phyloP scores from a whole-genome alignment of 306 rosid genomes.

The Pyrus bretschneideri region DNA sequence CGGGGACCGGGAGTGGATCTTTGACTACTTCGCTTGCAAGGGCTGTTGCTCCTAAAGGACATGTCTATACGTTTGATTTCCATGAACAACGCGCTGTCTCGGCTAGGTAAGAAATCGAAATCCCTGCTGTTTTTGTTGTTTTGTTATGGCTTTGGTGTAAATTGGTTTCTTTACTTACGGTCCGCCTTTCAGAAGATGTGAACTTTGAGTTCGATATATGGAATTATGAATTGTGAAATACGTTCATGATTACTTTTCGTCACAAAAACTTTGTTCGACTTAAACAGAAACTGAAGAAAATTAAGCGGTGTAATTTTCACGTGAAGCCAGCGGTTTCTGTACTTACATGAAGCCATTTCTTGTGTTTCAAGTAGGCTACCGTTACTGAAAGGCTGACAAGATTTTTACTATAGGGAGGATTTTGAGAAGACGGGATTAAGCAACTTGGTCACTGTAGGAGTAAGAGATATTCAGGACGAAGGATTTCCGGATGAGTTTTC shows the following conservation, averaged over 20 bases:
- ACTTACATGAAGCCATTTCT: background rate
- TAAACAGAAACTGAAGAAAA: background rate
- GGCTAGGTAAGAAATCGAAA: slow-evolving; percentile 54
- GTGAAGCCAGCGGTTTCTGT: background rate
- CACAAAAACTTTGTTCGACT: background rate
- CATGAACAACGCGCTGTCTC: slow-evolving; percentile 84
- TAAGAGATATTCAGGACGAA: slow-evolving; percentile 80
- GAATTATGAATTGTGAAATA: background rate
- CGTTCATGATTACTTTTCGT: background rate
- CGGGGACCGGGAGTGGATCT: slow-evolving; percentile 95
- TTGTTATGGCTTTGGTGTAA: background rate
- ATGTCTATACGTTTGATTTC: slow-evolving; percentile 75
- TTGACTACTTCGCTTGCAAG: slow-evolving; percentile 80
- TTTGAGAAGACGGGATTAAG: slow-evolving; percentile 79
- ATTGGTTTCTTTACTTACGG: background rate
- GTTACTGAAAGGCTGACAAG: slow-evolving; percentile 2
- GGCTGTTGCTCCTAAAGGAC: slow-evolving; percentile 74
- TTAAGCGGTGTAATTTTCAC: background rate
- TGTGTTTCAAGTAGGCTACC: background rate
- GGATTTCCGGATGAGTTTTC: slow-evolving; percentile 70
- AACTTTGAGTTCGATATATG: background rate
- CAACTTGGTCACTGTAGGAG: slow-evolving; percentile 58
- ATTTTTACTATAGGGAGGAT: slow-evolving; percentile 47
- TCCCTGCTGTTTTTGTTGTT: background rate
- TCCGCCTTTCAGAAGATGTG: background rate